Evolutionary conservation across 441 rosid genomes (phyloP).

Genomic region (Mallotus japonicus): DNA sequence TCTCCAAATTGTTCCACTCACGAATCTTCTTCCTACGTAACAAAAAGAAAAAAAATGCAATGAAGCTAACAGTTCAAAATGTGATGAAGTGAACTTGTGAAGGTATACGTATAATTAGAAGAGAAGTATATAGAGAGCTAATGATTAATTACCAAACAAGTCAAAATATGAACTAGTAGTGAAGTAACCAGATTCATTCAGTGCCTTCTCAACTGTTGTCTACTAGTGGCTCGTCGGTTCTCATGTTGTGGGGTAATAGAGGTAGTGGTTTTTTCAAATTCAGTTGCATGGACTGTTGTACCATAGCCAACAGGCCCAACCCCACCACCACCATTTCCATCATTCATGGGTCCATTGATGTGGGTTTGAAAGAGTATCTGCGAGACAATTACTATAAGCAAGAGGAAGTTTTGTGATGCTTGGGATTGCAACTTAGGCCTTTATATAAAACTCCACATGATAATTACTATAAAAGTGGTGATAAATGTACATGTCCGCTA

Average conservation of each 20-base stretch:
- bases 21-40: too few species aligned
- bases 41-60: too few species aligned
- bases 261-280: neutral
- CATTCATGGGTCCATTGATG: too few species aligned
- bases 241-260: neutral
- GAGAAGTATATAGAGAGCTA: neutral
- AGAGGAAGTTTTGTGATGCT: too few species aligned
- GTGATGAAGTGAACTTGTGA: too few species aligned
- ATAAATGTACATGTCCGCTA: too few species aligned
- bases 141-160: neutral
- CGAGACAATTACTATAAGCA: neutral
- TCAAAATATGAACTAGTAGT: neutral
- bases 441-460: too few species aligned
- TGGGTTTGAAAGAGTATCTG: too few species aligned
- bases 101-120: neutral
- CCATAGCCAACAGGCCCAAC: conserved; percentile 16
- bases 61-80: too few species aligned
- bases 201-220: neutral
- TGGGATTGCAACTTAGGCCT: too few species aligned
- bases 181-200: conserved; percentile 5
- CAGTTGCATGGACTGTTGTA: conserved; percentile 8
- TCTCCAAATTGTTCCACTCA: too few species aligned
- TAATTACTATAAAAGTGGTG: too few species aligned
- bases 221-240: neutral
- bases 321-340: conserved; percentile 10